Percentiles rank a stretch among this genome's conserved stretches.
phyloP scores from a whole-genome alignment of 177 flowering plant species.

The Tripterygium wilfordii region DNA sequence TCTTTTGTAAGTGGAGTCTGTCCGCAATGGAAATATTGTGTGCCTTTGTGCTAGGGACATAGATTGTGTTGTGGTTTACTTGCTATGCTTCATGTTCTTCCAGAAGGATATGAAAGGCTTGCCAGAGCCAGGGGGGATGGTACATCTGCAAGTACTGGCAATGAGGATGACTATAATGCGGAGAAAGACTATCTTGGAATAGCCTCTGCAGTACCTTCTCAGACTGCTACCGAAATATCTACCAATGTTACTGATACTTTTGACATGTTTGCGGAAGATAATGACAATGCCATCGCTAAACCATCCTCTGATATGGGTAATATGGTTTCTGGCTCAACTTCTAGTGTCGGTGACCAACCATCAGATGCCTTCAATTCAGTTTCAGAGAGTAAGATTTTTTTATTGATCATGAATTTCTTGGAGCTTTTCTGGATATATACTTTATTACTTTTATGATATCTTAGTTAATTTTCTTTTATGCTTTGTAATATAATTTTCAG shows the following conservation, averaged over 20 bases:
- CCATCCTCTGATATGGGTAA: conserved; percentile 23
- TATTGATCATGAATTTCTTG: background rate
- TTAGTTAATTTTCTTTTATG: no score
- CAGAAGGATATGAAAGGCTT: conserved; percentile 88
- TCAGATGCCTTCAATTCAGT: conserved; percentile 16
- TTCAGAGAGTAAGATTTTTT: conserved; percentile 23
- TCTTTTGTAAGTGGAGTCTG: no score
- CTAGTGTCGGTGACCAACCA: conserved; percentile 21
- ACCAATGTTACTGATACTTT: conserved; percentile 33
- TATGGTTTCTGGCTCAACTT: conserved; percentile 21
- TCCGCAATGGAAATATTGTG: background rate
- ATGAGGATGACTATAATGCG: conserved; percentile 11
- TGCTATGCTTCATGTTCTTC: conserved; percentile 5
- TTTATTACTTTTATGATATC: background rate
- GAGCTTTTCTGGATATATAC: background rate
- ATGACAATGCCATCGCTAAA: conserved; percentile 29
- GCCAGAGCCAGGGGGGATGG: conserved; percentile 50
- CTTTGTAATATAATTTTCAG: no score
- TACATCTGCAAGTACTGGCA: conserved; percentile 11
- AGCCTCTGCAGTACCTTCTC: conserved; percentile 12
- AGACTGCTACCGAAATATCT: conserved; percentile 17
- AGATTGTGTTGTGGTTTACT: background rate
- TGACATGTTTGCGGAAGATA: conserved; percentile 92
- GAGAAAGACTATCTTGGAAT: conserved; percentile 17
- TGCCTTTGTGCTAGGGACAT: no score